Conservation (phyloP, 2,329 filamentous ascomycete species). For the Phialophora chinensis region DNA sequence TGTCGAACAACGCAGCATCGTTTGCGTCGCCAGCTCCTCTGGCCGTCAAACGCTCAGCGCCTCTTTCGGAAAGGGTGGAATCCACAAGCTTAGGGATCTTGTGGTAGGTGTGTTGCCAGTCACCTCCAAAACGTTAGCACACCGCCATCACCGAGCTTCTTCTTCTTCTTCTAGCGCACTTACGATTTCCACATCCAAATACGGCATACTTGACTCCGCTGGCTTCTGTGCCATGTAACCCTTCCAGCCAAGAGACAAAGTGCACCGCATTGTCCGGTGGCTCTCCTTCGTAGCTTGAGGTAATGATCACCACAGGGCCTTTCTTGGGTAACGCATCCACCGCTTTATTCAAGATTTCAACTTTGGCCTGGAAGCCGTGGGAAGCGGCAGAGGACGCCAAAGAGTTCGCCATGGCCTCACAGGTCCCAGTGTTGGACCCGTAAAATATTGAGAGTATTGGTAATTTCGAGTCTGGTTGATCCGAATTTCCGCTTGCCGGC, state of each 20-base stretch:
- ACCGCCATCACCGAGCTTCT: neutral
- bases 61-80: constrained; percentile 56
- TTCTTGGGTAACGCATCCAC: constrained; percentile 65
- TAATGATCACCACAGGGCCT: constrained; percentile 69
- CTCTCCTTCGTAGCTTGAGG: constrained; percentile 74
- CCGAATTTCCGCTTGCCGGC: neutral
- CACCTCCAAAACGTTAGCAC: constrained; percentile 44
- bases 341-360: constrained; percentile 66
- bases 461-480: constrained; percentile 41
- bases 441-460: constrained; percentile 67
- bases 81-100: constrained; percentile 69
- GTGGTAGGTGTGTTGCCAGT: constrained; percentile 63
- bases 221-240: constrained; percentile 57
- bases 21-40: constrained; percentile 61
- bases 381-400: constrained; percentile 64
- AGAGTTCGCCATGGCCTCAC: constrained; percentile 69
- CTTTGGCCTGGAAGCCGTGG: constrained; percentile 64
- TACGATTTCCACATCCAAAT: constrained; percentile 68
- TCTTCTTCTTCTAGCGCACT: neutral
- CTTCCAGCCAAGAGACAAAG: constrained; percentile 71
- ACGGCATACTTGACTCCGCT: constrained; percentile 68
- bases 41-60: constrained; percentile 56
- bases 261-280: constrained; percentile 73
- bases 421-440: constrained; percentile 76
- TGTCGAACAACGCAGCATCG: constrained; percentile 68